Evolutionary conservation across 495 filamentous ascomycete genomes (phyloP).

Genomic region (Hyphodiscus hymeniophilus): DNA sequence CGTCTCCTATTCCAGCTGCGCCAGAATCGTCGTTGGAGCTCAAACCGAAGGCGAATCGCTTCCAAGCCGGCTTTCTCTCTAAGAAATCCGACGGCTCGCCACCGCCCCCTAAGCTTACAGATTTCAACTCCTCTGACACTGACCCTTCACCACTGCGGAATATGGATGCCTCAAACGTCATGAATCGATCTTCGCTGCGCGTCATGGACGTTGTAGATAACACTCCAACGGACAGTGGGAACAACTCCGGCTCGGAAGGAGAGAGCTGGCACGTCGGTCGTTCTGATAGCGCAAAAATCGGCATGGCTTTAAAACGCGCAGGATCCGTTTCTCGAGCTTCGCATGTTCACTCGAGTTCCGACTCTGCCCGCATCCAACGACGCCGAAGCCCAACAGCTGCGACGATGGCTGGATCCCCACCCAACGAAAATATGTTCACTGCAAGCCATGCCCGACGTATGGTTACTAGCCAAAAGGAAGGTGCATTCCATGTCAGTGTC

Average conservation of each 20-base stretch:
- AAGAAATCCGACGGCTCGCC: conserved; percentile 61
- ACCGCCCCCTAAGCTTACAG: conserved; percentile 51
- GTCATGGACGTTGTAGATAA: conserved; percentile 37
- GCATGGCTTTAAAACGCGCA: conserved; percentile 51
- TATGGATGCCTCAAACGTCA: conserved; percentile 50
- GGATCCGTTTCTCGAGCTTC: conserved; percentile 30
- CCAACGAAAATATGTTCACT: conserved; percentile 55
- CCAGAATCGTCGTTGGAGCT: conserved; percentile 41
- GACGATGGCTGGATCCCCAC: conserved; percentile 43
- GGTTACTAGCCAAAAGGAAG: conserved; percentile 57
- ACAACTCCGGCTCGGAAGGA: conserved; percentile 33
- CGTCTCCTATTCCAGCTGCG: conserved; percentile 45
- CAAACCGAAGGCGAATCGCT: conserved; percentile 61
- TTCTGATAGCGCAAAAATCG: conserved; percentile 48
- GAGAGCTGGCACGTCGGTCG: conserved; percentile 37
- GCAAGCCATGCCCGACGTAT: conserved; percentile 62
- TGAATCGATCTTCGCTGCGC: conserved; percentile 45
- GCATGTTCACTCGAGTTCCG: conserved; percentile 17
- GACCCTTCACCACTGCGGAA: conserved; percentile 60
- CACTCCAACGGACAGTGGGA: conserved; percentile 41
- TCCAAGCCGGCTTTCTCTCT: conserved; percentile 84
- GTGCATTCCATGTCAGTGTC: conserved; percentile 45
- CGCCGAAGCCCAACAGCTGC: conserved; percentile 54
- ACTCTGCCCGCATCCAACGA: conserved; percentile 35
- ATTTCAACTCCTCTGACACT: conserved; percentile 50